Conservation (phyloP, 2,329 filamentous ascomycete species). For the Verticillium klebahnii region DNA sequence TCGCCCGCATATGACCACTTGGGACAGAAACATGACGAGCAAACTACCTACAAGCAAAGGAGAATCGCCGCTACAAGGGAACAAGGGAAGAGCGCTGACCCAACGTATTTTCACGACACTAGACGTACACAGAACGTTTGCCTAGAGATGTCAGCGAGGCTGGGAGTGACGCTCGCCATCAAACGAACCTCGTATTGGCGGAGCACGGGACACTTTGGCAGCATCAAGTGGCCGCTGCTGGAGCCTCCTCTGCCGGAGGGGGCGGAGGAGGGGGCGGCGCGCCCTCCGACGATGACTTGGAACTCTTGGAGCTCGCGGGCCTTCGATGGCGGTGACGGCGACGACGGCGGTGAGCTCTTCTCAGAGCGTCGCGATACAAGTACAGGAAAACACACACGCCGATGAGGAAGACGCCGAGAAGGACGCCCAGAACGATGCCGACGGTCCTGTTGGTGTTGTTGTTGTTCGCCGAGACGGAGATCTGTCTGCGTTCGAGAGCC, state of each 20-base stretch:
- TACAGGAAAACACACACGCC: slow-evolving; percentile 31
- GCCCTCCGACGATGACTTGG: slow-evolving; percentile 21
- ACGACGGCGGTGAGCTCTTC: slow-evolving; percentile 23
- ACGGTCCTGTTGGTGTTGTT: slow-evolving; percentile 35
- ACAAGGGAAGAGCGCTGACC: neutral
- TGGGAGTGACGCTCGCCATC: neutral
- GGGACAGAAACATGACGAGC: neutral
- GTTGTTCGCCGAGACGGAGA: neutral
- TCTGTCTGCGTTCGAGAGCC: neutral
- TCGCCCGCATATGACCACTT: neutral
- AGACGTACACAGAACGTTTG: neutral
- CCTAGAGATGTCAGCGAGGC: neutral
- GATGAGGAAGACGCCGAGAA: slow-evolving; percentile 33
- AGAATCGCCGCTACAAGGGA: neutral
- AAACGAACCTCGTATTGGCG: neutral
- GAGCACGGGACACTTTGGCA: neutral
- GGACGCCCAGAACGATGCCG: slow-evolving; percentile 36
- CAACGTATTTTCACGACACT: neutral
- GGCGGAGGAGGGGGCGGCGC: slow-evolving; percentile 3
- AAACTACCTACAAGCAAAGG: neutral
- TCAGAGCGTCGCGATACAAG: slow-evolving; percentile 33
- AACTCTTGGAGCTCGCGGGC: slow-evolving; percentile 22
- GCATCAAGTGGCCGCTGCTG: neutral
- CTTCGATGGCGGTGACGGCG: slow-evolving; percentile 13
- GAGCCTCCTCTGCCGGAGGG: slow-evolving; percentile 3